Base-by-base conservation (phyloP, 1,284 basidiomycete genomes). In the Austroboletus niveus region DNA sequence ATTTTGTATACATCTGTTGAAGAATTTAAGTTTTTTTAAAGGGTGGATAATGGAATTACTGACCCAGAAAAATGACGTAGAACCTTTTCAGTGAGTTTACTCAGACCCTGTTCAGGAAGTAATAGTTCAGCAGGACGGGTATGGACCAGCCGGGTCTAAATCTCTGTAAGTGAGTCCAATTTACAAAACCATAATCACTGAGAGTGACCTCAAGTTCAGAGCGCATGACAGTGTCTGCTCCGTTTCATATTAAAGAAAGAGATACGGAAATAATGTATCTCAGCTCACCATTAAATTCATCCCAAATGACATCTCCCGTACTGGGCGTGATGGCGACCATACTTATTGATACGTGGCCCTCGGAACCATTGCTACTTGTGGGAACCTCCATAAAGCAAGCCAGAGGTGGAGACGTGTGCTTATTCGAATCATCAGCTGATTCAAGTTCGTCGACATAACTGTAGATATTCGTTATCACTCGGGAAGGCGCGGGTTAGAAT, bases 291-390 rank as follows among this genome's bases (percentile, higher is more conserved):
- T 88, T 78, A 64, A 94, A 97, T 57, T 91, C 83, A 62, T 99
- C 96, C 82, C 92, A 98, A 1, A 94, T 75, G 2, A 98, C 85
- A 58, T 95, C 90, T 1, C 95, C 95, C 0, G 94, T 97, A 47
- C 85, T 85, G 0, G 94, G 91, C 48, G 86, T 84, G 15, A 98
- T 85, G 17, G 85, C 82, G 44, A 97, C 79, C 65, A 98, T 74
- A 2, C 85, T 88, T 42, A 98, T 78, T 6, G 66, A 72, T 1
- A 91, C 81, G 27, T 73, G 72, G 42, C 85, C 85, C 52, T 84
- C 82, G 0, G 69, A 61, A 5, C 76, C 80, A 39, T 74, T 67
- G 10, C 57, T 63, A 12, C 63, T 55, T 49, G 72, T 74, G 2
- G 70, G 68, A 51, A 81, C 73, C 69, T 97, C 94, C 1, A 87